Evolutionary conservation across 352 stramenopile genomes (phyloP), one percentile per base, ranked within the genome.

Genomic region (Phytophthora hybrid): DNA sequence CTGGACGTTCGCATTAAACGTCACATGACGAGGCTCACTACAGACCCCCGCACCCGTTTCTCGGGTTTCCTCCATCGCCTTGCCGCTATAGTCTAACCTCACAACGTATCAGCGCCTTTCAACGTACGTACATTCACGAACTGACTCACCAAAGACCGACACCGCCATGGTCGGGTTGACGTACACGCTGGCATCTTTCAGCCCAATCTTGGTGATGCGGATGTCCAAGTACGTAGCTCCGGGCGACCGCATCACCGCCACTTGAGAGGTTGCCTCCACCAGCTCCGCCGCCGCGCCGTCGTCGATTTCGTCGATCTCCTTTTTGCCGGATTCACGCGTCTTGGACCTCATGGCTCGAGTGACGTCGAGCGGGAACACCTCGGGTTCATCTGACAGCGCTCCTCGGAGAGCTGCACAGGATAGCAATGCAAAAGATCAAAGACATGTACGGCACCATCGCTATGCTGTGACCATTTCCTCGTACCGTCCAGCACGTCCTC

Each of bases 101-200:
- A 10, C 31, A 44, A 11, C 13, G 9, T 53, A 37, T 59, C 39
- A 26, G 23, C 23, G 23, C 23, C 23, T 26, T 26, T 26, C 23
- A 26, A 26, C 23, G 23, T 26, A 26, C 23, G 23, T 26, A 26
- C 1, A 26, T 26, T 26, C 23, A 26, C 23, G 23, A 26, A 5
- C 41, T 21, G 57, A 75, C 72, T 64, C 54, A 88, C 81, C 77
- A 62, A 87, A 83, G 59, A 92, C 77, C 4, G 86, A 91, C 54
- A 93, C 80, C 13, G 87, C 72, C 54, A 93, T 72, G 2, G 82
- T 91, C 37, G 86, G 86, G 26, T 91, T 91, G 34, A 86, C 78
- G 60, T 93, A 92, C 29, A 75, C 67, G 6, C 58, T 65, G n/a
- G 82, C 86, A 72, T 93, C 83, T 52, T 93, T 93, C 59, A 93